Base-by-base conservation (phyloP, 306 rosid species). In the Castanea mollissima region DNA sequence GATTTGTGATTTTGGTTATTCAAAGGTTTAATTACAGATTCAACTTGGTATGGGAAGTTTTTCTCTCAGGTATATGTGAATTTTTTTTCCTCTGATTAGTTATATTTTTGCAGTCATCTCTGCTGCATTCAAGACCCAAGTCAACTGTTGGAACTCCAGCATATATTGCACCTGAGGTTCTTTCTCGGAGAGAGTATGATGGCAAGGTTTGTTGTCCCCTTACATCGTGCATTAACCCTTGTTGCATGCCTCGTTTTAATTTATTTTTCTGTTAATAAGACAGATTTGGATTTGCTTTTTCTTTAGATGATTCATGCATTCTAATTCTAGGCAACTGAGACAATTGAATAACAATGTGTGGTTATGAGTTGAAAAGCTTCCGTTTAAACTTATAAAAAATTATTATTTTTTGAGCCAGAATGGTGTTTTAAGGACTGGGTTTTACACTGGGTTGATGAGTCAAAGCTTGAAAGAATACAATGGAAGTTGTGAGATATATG, bases 131-230 rank as follows among this genome's bases (percentile, higher is more conserved):
- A 73, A 90, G 90, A 69, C 97, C 97, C 54, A 92, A 92, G 54
- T 92, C 97, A 60, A 79, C 94, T 2, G 97, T 92, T 27, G 97
- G 97, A 80, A 92, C 97, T 81, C 97, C 97, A 5, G 97, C 97
- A 51, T 92, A 92, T 80, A 92, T 92, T 83, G 97, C 97, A 49
- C 97, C 97, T 2, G 95, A 92, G 88, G 95, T 92, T 85, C 93
- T 92, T 80, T 89, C 93, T 8, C 91, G 95, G 9, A 90, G 91
- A 83, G 97, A 92, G 84, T 92, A 92, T 73, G 95, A 92, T 56
- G 97, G 97, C 79, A 92, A 92, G 97, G 97, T 92, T 31, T 75
- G 32, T 7, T 75, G 8, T 44, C 12, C 25, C 10, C 41, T 25
- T 60, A 21, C 51, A 8, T 69, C 4, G n/a, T 27, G 15, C 38